Conservation (phyloP, 2,329 filamentous ascomycete species). For the Fusarium virguliforme region DNA sequence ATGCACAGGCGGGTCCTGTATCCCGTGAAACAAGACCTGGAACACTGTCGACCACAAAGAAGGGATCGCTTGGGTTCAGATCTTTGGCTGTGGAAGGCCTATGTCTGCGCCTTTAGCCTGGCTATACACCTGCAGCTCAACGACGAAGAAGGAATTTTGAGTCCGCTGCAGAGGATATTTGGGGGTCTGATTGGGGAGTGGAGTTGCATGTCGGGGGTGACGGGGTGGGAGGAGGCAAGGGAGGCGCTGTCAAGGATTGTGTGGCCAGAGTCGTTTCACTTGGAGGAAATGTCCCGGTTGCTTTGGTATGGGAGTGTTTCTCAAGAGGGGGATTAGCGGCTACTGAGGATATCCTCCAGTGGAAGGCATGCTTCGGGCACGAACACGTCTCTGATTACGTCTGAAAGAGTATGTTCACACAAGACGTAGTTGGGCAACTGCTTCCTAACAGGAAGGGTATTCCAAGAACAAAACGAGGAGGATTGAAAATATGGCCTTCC, state of each 20-base stretch:
- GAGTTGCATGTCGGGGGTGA: conserved; percentile 16
- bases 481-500: too few relatives aligned
- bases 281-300: conserved; percentile 6
- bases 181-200: conserved; percentile 26
- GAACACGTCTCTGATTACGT: background rate
- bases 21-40: conserved; percentile 33
- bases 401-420: background rate
- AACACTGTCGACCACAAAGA: background rate
- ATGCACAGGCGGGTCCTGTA: conserved; percentile 34
- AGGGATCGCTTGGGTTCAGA: background rate
- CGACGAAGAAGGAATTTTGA: background rate
- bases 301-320: conserved; percentile 27
- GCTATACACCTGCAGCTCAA: background rate
- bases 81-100: conserved; percentile 46
- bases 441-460: background rate
- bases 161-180: conserved; percentile 1
- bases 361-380: too few relatives aligned
- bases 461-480: background rate
- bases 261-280: conserved; percentile 22
- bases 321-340: background rate
- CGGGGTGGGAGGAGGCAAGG: conserved; percentile 20
- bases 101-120: conserved; percentile 40
- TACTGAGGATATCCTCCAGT: too few relatives aligned
- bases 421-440: background rate
- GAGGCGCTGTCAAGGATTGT: conserved; percentile 14